Conservation (phyloP, 306 rosid species). For the Cicer pinnatifidum region DNA sequence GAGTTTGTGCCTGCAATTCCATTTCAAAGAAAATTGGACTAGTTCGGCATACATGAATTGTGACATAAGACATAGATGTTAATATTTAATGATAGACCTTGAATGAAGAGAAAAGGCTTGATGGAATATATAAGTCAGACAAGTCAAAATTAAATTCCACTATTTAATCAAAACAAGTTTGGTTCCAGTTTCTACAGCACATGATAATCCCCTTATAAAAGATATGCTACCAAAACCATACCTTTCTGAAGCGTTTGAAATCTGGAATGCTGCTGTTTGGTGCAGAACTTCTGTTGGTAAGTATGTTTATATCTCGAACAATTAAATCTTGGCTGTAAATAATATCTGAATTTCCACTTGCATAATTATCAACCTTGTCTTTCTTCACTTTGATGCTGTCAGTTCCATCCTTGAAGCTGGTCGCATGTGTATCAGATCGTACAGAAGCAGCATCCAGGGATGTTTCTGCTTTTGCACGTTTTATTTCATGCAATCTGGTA, state of each 20-base stretch:
- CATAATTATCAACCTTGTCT: conserved; percentile 58
- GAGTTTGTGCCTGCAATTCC: conserved; percentile 61
- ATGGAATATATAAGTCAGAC: conserved; percentile 23
- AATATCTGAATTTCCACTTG: conserved; percentile 53
- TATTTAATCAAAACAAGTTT: conserved; percentile 27
- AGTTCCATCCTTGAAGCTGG: conserved; percentile 46
- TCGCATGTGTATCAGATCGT: conserved; percentile 37
- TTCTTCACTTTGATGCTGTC: conserved; percentile 46
- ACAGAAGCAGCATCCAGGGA: conserved; percentile 44
- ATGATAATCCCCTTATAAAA: conserved; percentile 12
- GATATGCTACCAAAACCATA: conserved; percentile 42
- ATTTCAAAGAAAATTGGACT: conserved; percentile 35
- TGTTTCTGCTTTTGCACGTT: conserved; percentile 42
- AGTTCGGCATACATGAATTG: conserved; percentile 37
- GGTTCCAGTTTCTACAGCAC: conserved; percentile 37
- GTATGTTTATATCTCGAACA: conserved; percentile 57
- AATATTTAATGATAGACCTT: conserved; percentile 19
- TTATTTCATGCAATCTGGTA: conserved; percentile 41
- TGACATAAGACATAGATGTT: not conserved
- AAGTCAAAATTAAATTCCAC: conserved; percentile 34
- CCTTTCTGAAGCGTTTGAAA: conserved; percentile 89
- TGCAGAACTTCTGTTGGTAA: conserved; percentile 38
- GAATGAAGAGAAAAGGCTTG: conserved; percentile 25
- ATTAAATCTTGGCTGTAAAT: conserved; percentile 63
- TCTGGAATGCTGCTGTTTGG: conserved; percentile 55